Evolutionary conservation across 2,329 filamentous ascomycete species (phyloP), one percentile per base, ranked within the genome.

Genomic region (Tolypocladium cylindrosporum): DNA sequence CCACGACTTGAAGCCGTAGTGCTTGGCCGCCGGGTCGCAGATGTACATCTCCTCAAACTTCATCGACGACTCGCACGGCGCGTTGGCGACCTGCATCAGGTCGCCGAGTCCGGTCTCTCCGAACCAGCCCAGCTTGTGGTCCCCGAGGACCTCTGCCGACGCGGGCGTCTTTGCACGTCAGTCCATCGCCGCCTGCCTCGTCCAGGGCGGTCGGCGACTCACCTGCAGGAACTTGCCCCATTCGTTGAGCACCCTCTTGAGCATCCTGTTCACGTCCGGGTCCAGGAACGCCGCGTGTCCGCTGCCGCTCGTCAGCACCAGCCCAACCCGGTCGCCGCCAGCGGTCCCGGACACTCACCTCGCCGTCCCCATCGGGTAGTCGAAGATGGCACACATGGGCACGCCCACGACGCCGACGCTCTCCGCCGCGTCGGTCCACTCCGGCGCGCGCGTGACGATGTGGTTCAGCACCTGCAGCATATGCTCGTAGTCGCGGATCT

Each of bases 381-480:
- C 79, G n/a, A 82, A 77, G 3, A 82, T 71, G 9, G 77, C 77
- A 60, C 73, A 73, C 71, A 82, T 75, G 3, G 79, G 79, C n/a
- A 82, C 78, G 0, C 79, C 79, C 0, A 82, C 79, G 69, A 81
- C 76, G 21, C 79, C 79, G 16, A 76, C 78, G 16, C 72, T 74
- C 63, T 77, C 75, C 0, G 78, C 80, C 4, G 77, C 75, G 58
- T 81, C 75, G 0, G 75, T 80, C 79, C 79, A 81, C 62, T 79
- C 75, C 1, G 80, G 80, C 4, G 79, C 79, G 16, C 71, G 69
- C 24, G 71, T 72, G 54, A 83, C 75, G 58, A 81, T 73, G 61
- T 87, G 80, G 66, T 89, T 88, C 55, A 90, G 74, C 10, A 89
- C 76, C 27, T 75, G 72, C 24, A 90, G 76, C 82, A 90, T 85